Conservation (phyloP, 2,329 filamentous ascomycete species). For the Orbilia ellipsospora region DNA sequence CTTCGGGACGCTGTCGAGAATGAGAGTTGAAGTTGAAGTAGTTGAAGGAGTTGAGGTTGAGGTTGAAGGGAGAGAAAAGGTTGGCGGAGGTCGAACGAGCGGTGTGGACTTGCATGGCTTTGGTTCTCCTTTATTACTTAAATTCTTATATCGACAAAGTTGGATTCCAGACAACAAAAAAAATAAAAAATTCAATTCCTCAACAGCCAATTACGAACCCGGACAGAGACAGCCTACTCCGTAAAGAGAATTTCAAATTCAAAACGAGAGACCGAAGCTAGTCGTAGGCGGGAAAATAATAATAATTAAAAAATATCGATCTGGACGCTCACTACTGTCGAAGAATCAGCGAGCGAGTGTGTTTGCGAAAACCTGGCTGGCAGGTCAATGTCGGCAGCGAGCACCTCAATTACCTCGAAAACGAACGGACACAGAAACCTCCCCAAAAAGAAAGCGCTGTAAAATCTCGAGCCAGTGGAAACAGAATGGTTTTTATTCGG, state of each 20-base stretch:
- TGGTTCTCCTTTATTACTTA: slow-evolving; percentile 24
- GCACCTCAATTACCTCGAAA: slow-evolving; percentile 35
- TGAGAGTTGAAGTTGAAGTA: slow-evolving; percentile 34
- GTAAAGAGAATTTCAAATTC: no score
- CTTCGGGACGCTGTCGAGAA: slow-evolving; percentile 28
- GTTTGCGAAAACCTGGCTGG: slow-evolving; percentile 1
- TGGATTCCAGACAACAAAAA: slow-evolving; percentile 1
- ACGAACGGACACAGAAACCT: slow-evolving; percentile 28
- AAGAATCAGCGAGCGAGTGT: slow-evolving; percentile 13
- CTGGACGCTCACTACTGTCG: not conserved
- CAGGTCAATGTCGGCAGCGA: slow-evolving; percentile 38
- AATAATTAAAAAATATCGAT: slow-evolving; percentile 6
- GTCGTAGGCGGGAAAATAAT: slow-evolving; percentile 4
- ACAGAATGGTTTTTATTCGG: slow-evolving; percentile 34
- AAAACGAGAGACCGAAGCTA: not conserved
- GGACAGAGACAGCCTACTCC: slow-evolving; percentile 7
- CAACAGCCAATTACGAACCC: slow-evolving; percentile 15
- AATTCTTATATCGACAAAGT: no score
- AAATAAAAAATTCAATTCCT: not conserved
- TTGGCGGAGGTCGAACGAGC: slow-evolving; percentile 46
- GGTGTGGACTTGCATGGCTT: slow-evolving; percentile 51
- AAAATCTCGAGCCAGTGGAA: slow-evolving; percentile 26
- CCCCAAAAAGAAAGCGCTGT: not conserved
- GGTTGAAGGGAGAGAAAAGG: slow-evolving; percentile 36
- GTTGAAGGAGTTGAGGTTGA: slow-evolving; percentile 12